A percentile compares a stretch with the other conserved stretches of the same genome.
phyloP scores from a whole-genome alignment of 192 early-diverging fungal species.

The Backusella circina region DNA sequence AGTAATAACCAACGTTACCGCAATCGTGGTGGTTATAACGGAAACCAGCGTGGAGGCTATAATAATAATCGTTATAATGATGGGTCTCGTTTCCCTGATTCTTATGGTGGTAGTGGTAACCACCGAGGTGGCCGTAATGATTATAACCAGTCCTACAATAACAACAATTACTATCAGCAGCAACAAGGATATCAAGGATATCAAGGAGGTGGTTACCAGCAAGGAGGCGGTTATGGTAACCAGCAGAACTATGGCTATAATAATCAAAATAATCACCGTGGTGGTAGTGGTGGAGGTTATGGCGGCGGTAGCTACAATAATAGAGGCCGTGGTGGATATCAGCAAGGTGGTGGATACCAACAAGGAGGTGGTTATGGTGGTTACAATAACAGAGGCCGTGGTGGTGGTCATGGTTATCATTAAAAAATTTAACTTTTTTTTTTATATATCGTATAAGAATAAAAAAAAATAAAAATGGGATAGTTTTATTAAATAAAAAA shows the following conservation, averaged over 20 bases:
- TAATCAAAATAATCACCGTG: conserved; percentile 11
- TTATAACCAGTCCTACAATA: not conserved
- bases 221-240: conserved; percentile 25
- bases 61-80: conserved; percentile 18
- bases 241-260: conserved; percentile 18
- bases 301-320: conserved; percentile 28
- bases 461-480: not conserved
- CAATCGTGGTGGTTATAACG: conserved; percentile 4
- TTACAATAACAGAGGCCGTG: conserved; percentile 3
- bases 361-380: conserved; percentile 19
- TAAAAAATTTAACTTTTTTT: not conserved
- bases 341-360: conserved; percentile 26
- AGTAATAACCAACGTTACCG: conserved; percentile 31
- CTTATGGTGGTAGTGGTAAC: conserved; percentile 22
- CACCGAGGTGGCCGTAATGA: not conserved
- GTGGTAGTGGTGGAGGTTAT: conserved; percentile 16
- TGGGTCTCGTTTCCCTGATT: conserved; percentile 21
- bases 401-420: not conserved
- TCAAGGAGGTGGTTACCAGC: conserved; percentile 11
- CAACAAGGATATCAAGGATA: not conserved
- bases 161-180: not conserved
- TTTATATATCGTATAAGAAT: too few species aligned
- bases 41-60: conserved; percentile 16
- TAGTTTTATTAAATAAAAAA: not conserved
- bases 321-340: conserved; percentile 24